Evolutionary conservation across 345 rosid genomes (phyloP), one percentile per base, ranked within the genome.

Genomic region (Diplotaxis tenuifolia): DNA sequence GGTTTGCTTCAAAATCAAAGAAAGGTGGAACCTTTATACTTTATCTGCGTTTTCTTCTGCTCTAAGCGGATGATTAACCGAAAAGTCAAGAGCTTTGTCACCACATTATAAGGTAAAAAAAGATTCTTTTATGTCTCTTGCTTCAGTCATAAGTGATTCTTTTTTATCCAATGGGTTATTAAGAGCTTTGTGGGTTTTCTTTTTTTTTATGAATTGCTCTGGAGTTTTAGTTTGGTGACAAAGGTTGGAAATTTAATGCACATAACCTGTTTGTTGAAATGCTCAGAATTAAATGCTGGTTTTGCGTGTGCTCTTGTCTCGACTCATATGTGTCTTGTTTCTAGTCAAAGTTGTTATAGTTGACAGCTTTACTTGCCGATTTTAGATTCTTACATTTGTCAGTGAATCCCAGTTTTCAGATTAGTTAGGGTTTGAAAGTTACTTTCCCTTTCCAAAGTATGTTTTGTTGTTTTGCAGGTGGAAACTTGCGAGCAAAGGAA

Each of bases 141-240:
- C 96, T 90, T 89, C 84, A 83, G 74, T 85, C 85, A 61, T 70
- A 89, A 88, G 92, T 82, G 96, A 89, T 93, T 82, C 97, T 79
- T 74, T n/a, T 76, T 78, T 78, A 5, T 72, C 63, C 67, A 70
- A 27, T 65, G 68, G 40, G 50, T 71, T 71, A 34, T n/a, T n/a
- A 63, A 36, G 29, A 4, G 49, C 7, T 42, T 4, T 36, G n/a
- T 3, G 61, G 66, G 45, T 49, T 80, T 81, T 42, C 55, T 54
- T 36, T 66, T 68, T 62, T 73, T 60, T 40, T n/a, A n/a, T n/a
- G 3, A 65, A 53, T 73, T 62, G 70, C 4, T 5, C 16, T 74
- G 65, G 42, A 4, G 40, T 36, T 28, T n/a, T 49, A 10, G 4
- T 63, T 76, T 64, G 25, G 29, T 72, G 62, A 61, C 47, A 27